Evolutionary conservation across 2,329 filamentous ascomycete genomes (phyloP).

Genomic region (Alternaria sp.): DNA sequence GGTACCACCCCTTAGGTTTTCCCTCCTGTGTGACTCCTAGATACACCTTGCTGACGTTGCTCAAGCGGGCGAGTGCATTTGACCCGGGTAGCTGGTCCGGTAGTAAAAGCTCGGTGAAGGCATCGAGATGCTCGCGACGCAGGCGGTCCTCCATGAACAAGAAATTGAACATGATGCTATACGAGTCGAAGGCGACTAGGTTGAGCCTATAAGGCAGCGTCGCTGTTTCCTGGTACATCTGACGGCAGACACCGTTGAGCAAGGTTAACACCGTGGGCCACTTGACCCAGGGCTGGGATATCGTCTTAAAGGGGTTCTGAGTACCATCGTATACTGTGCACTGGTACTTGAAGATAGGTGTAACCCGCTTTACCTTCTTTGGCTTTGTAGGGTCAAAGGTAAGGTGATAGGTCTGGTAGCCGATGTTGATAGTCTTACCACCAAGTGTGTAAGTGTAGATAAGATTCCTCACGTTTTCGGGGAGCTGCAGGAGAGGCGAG

Average conservation of each 20-base stretch:
- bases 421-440: slow-evolving; percentile 34
- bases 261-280: slow-evolving; percentile 18
- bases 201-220: slow-evolving; percentile 34
- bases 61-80: slow-evolving; percentile 24
- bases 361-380: not conserved
- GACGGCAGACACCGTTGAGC: slow-evolving; percentile 36
- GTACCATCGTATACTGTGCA: slow-evolving; percentile 21
- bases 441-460: slow-evolving; percentile 33
- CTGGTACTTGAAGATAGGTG: slow-evolving; percentile 31
- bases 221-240: slow-evolving; percentile 39
- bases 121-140: slow-evolving; percentile 25
- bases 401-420: slow-evolving; percentile 27
- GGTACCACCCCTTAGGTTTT: slow-evolving; percentile 19
- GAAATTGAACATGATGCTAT: slow-evolving; percentile 38
- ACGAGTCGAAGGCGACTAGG: slow-evolving; percentile 25
- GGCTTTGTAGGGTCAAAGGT: not conserved
- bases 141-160: slow-evolving; percentile 29
- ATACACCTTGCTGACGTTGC: slow-evolving; percentile 28
- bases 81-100: slow-evolving; percentile 19
- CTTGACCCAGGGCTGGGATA: slow-evolving; percentile 7
- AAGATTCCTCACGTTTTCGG: slow-evolving; percentile 23
- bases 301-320: slow-evolving; percentile 17
- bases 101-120: slow-evolving; percentile 27
- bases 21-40: slow-evolving; percentile 11
- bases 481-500: slow-evolving; percentile 34